phyloP scores from a whole-genome alignment of 2,329 filamentous ascomycete genomes.

The Aspergillus sojae region DNA sequence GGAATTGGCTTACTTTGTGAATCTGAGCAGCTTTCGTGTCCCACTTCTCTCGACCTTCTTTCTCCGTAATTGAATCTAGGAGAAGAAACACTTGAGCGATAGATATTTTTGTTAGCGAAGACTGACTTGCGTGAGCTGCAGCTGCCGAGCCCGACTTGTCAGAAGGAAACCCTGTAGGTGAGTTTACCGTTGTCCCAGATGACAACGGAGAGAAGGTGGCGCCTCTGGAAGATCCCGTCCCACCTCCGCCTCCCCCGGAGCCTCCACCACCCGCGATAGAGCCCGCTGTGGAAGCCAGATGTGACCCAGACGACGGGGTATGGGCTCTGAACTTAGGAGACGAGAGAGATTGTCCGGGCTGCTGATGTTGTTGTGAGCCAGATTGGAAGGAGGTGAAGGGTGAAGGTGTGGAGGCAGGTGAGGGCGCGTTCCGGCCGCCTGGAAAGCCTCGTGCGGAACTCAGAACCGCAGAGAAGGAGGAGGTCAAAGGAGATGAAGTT shows the following conservation, averaged over 20 bases:
- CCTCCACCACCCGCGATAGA: conserved; percentile 55
- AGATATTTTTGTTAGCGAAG: conserved; percentile 84
- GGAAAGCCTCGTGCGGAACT: conserved; percentile 53
- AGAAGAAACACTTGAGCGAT: conserved; percentile 94
- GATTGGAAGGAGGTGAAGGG: conserved; percentile 57
- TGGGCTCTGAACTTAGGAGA: conserved; percentile 59
- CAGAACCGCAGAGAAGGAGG: conserved; percentile 57
- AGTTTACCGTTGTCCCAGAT: conserved; percentile 58
- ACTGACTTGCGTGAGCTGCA: conserved; percentile 52
- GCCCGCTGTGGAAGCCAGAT: conserved; percentile 60
- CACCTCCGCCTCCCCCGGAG: conserved; percentile 53
- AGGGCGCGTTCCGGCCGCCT: conserved; percentile 55
- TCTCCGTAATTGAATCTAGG: conserved; percentile 91
- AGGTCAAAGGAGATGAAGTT: conserved; percentile 54
- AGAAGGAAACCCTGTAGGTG: conserved; percentile 55
- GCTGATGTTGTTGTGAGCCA: conserved; percentile 58
- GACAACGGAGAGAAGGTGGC: conserved; percentile 63
- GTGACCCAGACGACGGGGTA: conserved; percentile 56
- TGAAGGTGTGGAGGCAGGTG: conserved; percentile 57
- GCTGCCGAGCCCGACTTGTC: conserved; percentile 47
- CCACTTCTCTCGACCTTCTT: conserved; percentile 89
- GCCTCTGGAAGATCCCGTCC: conserved; percentile 59
- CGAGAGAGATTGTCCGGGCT: conserved; percentile 56
- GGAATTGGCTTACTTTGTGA: conserved; percentile 70
- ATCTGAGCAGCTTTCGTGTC: conserved; percentile 89